phyloP scores from a whole-genome alignment of 345 rosid species.

The Gossypium bickii region DNA sequence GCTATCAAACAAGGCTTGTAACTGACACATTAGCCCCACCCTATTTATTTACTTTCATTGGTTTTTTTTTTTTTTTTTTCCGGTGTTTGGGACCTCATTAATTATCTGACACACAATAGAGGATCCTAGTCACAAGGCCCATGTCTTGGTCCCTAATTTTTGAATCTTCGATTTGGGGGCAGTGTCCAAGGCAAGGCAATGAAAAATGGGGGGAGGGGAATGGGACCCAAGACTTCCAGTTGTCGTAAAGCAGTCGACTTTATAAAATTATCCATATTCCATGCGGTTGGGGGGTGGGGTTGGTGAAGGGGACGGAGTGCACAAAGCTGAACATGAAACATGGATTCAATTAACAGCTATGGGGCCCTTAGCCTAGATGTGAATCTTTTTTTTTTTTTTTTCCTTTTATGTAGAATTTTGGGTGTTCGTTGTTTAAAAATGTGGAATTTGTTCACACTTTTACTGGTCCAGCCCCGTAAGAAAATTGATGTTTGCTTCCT shows the following conservation, averaged over 20 bases:
- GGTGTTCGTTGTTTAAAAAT: background rate
- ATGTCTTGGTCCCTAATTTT: slow-evolving; percentile 27
- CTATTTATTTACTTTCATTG: background rate
- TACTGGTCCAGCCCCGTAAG: slow-evolving; percentile 18
- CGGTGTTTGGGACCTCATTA: background rate
- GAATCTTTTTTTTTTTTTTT: slow-evolving; percentile 9
- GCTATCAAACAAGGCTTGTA: slow-evolving; percentile 9
- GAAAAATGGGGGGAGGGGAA: background rate
- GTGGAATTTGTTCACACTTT: slow-evolving; percentile 8
- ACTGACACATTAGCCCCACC: slow-evolving; percentile 5
- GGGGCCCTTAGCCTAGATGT: slow-evolving; percentile 15
- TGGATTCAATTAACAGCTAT: slow-evolving; percentile 18
- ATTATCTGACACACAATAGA: slow-evolving; percentile 9
- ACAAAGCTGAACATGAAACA: slow-evolving; percentile 22
- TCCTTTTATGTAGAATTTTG: too few species aligned
- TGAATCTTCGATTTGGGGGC: slow-evolving; percentile 12
- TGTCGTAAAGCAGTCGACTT: slow-evolving; percentile 25
- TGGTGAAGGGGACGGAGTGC: slow-evolving; percentile 10
- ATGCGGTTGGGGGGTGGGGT: slow-evolving; percentile 22
- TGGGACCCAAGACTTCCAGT: slow-evolving; percentile 21
- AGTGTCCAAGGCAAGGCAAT: slow-evolving; percentile 3
- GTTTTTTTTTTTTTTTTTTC: background rate
- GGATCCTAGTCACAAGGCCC: slow-evolving; percentile 32
- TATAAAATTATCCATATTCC: slow-evolving; percentile 21
- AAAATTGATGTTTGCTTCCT: slow-evolving; percentile 24